A percentile compares a stretch with the other conserved stretches of the same genome.
phyloP scores from a whole-genome alignment of 345 rosid species.

The Populus nigra region DNA sequence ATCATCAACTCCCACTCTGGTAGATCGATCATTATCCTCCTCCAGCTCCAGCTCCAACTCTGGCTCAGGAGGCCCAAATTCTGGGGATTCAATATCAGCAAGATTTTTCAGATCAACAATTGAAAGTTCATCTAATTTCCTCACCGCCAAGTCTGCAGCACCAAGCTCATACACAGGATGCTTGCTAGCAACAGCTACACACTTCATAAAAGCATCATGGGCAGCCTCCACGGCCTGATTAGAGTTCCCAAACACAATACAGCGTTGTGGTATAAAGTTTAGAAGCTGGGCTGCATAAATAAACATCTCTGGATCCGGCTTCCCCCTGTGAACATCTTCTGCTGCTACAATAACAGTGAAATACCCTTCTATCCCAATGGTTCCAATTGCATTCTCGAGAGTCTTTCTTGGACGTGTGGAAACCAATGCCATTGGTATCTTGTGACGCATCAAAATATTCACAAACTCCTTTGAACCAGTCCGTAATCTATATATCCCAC shows the following conservation, averaged over 20 bases:
- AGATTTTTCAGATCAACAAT: constrained; percentile 91
- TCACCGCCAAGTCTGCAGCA: constrained; percentile 91
- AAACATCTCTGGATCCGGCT: constrained; percentile 96
- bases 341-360: constrained; percentile 78
- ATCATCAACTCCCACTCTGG: constrained; percentile 58
- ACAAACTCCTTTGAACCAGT: constrained; percentile 86
- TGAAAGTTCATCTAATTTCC: constrained; percentile 74
- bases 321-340: constrained; percentile 88
- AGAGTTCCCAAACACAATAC: constrained; percentile 95
- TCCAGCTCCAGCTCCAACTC: constrained; percentile 70
- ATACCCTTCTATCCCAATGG: constrained; percentile 57
- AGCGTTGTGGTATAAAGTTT: constrained; percentile 81
- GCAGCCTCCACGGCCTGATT: constrained; percentile 94
- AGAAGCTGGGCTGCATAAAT: constrained; percentile 81
- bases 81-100: constrained; percentile 68
- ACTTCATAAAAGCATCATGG: constrained; percentile 89
- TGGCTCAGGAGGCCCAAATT: constrained; percentile 56
- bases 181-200: constrained; percentile 93
- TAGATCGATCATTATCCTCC: constrained; percentile 48
- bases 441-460: constrained; percentile 67
- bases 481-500: constrained; percentile 70
- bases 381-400: constrained; percentile 68
- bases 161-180: constrained; percentile 87
- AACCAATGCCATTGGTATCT: constrained; percentile 94
- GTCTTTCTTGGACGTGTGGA: constrained; percentile 78